Evolutionary conservation across 305 asterid genomes (phyloP).

Genomic region (Fraxinus latifolia): DNA sequence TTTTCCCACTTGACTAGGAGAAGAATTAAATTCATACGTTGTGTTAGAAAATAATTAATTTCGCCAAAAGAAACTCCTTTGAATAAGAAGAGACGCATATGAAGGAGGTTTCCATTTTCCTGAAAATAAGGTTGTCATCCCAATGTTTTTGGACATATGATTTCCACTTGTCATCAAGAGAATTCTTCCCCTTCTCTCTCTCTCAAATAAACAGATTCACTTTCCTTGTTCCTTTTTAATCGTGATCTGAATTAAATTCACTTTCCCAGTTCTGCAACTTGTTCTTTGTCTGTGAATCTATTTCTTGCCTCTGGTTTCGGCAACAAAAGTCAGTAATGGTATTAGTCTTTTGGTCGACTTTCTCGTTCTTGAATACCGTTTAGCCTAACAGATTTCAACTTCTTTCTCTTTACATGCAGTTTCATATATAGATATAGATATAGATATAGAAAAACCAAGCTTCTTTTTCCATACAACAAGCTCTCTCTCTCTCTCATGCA

Average conservation of each 20-base stretch:
- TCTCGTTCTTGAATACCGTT: neutral
- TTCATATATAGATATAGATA: neutral
- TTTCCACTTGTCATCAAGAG: neutral
- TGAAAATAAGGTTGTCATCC: neutral
- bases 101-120: neutral
- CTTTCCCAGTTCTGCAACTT: neutral
- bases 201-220: neutral
- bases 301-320: neutral
- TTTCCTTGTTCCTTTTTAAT: neutral
- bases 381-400: neutral
- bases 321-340: neutral
- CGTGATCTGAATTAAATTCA: neutral
- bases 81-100: neutral
- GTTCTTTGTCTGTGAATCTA: neutral
- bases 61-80: neutral
- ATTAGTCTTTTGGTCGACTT: neutral
- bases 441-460: neutral
- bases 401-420: too few species aligned
- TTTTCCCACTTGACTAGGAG: neutral
- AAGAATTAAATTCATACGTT: neutral
- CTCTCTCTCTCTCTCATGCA: neutral
- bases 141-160: neutral
- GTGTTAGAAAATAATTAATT: neutral
- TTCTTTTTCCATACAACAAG: neutral
- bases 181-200: neutral